These are phyloP conservation scores for Paspalum vaginatum DNA, from an alignment of 176 grass and related monocot species.

Conservation along the genomic window DNA sequence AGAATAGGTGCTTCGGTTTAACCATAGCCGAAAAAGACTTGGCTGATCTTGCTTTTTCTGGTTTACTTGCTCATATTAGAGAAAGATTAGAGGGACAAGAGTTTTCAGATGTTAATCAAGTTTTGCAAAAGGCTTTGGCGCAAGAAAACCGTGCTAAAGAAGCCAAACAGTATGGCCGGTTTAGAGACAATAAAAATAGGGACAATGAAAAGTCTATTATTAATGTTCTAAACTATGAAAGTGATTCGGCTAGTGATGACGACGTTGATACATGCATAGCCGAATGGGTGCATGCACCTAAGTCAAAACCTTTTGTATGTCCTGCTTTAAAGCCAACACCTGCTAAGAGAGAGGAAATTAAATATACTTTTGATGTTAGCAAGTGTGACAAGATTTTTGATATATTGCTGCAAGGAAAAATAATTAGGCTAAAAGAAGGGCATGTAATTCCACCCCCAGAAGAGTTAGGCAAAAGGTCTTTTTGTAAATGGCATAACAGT, in stretches of 20 bases:
- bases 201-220: background rate
- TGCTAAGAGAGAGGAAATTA: background rate
- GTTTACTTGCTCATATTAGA: background rate
- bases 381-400: slow-evolving; percentile 3
- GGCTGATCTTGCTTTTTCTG: background rate
- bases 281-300: background rate
- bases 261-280: background rate
- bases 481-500: background rate
- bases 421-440: background rate
- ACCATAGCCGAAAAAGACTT: background rate
- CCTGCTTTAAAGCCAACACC: background rate
- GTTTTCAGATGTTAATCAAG: slow-evolving; percentile 10
- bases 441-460: background rate
- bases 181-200: background rate
- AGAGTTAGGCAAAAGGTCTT: background rate
- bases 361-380: slow-evolving; percentile 11
- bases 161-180: background rate
- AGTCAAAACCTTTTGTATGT: background rate
- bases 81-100: background rate
- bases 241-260: background rate
- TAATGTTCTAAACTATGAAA: background rate
- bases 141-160: background rate
- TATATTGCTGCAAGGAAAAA: background rate
- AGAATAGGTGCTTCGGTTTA: background rate
- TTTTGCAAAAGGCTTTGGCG: background rate